Conservation (phyloP, 2,329 filamentous ascomycete genomes). For the Pseudogymnoascus sp. region DNA sequence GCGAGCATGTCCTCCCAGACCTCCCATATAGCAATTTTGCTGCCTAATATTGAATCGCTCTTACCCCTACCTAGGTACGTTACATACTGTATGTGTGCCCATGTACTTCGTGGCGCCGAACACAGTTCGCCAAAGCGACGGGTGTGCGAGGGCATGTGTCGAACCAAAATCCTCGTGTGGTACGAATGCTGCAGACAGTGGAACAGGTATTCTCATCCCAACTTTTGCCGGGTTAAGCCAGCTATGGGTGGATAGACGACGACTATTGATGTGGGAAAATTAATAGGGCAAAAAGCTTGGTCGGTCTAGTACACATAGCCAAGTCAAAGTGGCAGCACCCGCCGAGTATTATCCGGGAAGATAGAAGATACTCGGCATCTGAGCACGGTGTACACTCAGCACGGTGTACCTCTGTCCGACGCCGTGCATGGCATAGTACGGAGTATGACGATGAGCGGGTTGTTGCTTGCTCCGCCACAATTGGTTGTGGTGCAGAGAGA, state of each 20-base stretch:
- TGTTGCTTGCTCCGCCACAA: neutral
- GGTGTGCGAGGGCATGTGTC: constrained; percentile 1
- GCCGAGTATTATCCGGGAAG: neutral
- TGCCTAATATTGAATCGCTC: neutral
- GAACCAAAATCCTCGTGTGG: neutral
- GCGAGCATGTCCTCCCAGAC: neutral
- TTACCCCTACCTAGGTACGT: neutral
- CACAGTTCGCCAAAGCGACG: neutral
- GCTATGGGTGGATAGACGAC: neutral
- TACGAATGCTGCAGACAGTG: neutral
- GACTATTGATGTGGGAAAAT: neutral
- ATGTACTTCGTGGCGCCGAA: neutral
- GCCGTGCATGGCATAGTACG: neutral
- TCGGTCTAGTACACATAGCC: neutral
- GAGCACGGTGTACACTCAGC: neutral
- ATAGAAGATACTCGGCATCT: neutral
- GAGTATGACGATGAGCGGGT: neutral
- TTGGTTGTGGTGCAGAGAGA: neutral
- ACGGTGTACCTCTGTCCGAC: neutral
- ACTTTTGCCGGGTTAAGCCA: neutral
- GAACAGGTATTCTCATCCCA: neutral
- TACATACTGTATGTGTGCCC: neutral
- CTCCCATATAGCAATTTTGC: neutral
- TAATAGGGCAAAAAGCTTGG: neutral
- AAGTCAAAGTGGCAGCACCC: neutral